phyloP scores from a whole-genome alignment of 2,329 filamentous ascomycete genomes.

The Ilyonectria robusta region DNA sequence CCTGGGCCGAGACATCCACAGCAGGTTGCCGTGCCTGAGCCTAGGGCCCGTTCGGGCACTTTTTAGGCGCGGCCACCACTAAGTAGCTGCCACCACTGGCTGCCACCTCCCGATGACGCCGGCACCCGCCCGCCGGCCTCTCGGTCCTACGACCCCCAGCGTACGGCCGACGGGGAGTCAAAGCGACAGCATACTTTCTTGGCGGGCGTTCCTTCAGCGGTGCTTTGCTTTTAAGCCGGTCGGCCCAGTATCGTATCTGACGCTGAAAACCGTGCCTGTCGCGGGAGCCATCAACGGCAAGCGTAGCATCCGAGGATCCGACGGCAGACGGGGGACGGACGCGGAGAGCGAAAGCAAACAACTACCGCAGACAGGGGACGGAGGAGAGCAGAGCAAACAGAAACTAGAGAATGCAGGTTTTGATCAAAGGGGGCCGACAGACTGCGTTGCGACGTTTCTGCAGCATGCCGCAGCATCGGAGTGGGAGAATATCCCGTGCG shows the following conservation, averaged over 20 bases:
- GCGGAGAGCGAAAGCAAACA: background rate
- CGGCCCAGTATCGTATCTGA: too few relatives aligned
- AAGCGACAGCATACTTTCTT: background rate
- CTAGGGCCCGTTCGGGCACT: constrained; percentile 15
- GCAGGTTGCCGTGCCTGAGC: constrained; percentile 24
- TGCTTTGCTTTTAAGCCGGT: too few relatives aligned
- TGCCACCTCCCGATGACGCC: too few relatives aligned
- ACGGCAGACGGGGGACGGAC: background rate
- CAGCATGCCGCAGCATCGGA: too few relatives aligned
- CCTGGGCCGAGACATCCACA: constrained; percentile 31
- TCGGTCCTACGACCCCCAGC: too few relatives aligned
- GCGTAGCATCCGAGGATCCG: constrained; percentile 18
- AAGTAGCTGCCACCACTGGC: background rate
- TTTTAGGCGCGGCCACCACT: constrained; percentile 14
- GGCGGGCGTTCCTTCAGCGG: too few relatives aligned
- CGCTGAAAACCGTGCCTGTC: background rate
- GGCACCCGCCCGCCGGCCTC: too few relatives aligned
- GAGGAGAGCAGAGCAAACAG: background rate
- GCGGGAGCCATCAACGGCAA: constrained; percentile 3
- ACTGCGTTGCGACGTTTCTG: background rate
- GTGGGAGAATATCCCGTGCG: too few relatives aligned
- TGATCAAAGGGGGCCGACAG: background rate
- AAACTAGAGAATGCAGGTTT: background rate
- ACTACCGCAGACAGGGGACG: background rate
- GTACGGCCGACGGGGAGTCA: background rate